phyloP scores from a whole-genome alignment of 768 basidiomycete species.

The Boletus coccyginus region DNA sequence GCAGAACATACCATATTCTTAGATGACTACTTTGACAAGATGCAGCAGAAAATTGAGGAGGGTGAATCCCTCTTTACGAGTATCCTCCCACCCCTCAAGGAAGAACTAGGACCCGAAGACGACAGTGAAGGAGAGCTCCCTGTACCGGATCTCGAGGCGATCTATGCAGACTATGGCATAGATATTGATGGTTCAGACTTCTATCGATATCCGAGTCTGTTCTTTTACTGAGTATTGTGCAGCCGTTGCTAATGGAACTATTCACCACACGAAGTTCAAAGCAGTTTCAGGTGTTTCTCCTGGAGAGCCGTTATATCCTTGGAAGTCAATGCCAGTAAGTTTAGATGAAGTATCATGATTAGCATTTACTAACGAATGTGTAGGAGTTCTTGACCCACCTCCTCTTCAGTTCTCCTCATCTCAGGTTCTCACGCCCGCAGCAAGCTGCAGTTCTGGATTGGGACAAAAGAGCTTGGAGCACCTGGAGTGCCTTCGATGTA shows the following conservation, averaged over 20 bases:
- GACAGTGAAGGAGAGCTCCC: background rate
- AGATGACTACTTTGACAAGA: constrained; percentile 10
- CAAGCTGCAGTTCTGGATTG: constrained; percentile 28
- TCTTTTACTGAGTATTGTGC: background rate
- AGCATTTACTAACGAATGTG: constrained; percentile 3
- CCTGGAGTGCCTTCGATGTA: constrained; percentile 27
- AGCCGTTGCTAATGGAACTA: background rate
- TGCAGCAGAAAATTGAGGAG: background rate
- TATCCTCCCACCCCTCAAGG: constrained; percentile 1
- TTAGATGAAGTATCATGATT: background rate
- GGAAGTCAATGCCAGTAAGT: background rate
- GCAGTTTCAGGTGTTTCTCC: background rate
- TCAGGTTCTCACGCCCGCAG: constrained; percentile 30
- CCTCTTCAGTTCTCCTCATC: constrained; percentile 30
- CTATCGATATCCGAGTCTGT: background rate
- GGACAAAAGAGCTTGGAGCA: constrained; percentile 29
- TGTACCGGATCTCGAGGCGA: background rate
- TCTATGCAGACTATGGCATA: background rate
- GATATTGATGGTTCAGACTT: background rate
- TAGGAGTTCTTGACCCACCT: constrained; percentile 30
- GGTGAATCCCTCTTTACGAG: constrained; percentile 1
- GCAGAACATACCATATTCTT: background rate
- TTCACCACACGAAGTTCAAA: background rate
- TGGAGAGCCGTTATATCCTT: constrained; percentile 4
- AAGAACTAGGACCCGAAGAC: constrained; percentile 8